phyloP scores from a whole-genome alignment of 2,329 filamentous ascomycete genomes.

The Cylindrodendrum hubeiense region DNA sequence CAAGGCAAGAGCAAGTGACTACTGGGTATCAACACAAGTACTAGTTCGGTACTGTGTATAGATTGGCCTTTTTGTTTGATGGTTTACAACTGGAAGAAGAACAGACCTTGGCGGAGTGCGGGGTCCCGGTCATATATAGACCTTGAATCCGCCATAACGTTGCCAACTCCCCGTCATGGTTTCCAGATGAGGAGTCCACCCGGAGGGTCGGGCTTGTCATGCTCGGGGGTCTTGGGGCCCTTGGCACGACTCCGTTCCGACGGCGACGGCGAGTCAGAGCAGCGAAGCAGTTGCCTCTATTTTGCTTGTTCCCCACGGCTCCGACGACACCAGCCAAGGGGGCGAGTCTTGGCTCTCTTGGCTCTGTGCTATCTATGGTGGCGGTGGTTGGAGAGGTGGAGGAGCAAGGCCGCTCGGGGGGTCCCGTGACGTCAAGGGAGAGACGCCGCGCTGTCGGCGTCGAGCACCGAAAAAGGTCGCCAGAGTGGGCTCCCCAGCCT shows the following conservation, averaged over 20 bases:
- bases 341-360: constrained; percentile 19
- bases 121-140: constrained; percentile 42
- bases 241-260: constrained; percentile 32
- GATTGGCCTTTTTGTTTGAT: background rate
- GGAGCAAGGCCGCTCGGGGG: constrained; percentile 21
- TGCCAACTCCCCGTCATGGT: constrained; percentile 27
- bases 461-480: constrained; percentile 1
- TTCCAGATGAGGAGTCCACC: constrained; percentile 27
- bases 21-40: constrained; percentile 6
- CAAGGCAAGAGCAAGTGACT: constrained; percentile 7
- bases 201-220: constrained; percentile 28
- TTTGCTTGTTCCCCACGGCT: constrained; percentile 29
- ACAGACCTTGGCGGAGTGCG: constrained; percentile 32
- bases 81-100: constrained; percentile 18
- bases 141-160: constrained; percentile 9
- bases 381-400: constrained; percentile 22
- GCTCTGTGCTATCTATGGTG: constrained; percentile 14
- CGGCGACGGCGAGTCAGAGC: constrained; percentile 35
- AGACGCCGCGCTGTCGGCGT: background rate
- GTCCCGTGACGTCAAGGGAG: constrained; percentile 35
- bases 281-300: constrained; percentile 9
- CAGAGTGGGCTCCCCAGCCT: constrained; percentile 20
- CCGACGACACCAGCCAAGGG: constrained; percentile 2
- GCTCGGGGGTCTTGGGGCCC: constrained; percentile 33
- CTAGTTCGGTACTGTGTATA: constrained; percentile 21